Conservation (phyloP, 2,329 filamentous ascomycete species). For the Hypoxylon sp. region DNA sequence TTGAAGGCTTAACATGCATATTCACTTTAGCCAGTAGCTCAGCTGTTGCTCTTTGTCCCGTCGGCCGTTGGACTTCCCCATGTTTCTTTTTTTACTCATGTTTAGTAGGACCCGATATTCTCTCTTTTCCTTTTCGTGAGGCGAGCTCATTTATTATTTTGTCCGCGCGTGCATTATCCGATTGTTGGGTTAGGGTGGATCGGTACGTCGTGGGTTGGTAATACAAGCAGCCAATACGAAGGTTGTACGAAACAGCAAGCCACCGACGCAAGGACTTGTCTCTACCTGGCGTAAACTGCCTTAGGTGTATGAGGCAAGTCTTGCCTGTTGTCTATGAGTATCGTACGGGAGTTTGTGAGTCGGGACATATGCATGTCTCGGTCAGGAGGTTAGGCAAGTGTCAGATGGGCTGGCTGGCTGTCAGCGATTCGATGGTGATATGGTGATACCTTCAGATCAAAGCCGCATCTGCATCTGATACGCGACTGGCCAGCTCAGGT, state of each 20-base stretch:
- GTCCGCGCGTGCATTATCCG: constrained; percentile 13
- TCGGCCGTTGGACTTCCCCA: neutral
- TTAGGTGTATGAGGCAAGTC: too few species aligned
- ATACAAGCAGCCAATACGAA: constrained; percentile 22
- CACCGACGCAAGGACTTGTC: constrained; percentile 1
- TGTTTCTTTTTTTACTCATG: neutral
- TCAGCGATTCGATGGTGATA: too few species aligned
- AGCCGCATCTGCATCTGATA: constrained; percentile 7
- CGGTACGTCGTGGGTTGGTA: constrained; percentile 6
- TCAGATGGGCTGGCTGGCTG: too few species aligned
- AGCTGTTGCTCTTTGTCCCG: neutral
- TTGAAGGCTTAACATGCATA: constrained; percentile 13
- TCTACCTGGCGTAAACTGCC: too few species aligned
- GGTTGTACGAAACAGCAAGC: constrained; percentile 26
- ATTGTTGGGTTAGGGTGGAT: constrained; percentile 25
- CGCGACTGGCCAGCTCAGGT: constrained; percentile 3
- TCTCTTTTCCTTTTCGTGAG: too few species aligned
- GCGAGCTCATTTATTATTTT: constrained; percentile 4
- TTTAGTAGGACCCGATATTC: constrained; percentile 6
- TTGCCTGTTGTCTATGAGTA: too few species aligned
- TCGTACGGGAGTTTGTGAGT: too few species aligned
- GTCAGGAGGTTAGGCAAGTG: neutral
- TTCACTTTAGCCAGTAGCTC: constrained; percentile 33
- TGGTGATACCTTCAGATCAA: neutral
- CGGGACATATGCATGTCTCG: too few species aligned